Evolutionary conservation across 2,329 filamentous ascomycete species (phyloP), one percentile per base, ranked within the genome.

Genomic region (Coniella lustricola): DNA sequence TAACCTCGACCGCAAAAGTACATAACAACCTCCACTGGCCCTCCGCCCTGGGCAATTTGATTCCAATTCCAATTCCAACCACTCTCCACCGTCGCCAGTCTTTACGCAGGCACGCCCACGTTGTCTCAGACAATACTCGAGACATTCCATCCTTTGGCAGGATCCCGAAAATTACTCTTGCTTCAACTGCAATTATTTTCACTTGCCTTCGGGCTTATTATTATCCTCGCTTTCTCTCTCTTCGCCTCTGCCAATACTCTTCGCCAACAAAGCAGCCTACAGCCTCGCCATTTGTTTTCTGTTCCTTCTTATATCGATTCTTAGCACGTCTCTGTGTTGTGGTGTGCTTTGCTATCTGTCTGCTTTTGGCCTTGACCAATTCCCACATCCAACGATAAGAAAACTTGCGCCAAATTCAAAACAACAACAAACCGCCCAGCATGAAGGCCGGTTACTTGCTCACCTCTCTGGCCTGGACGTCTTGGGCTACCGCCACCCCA

Each of bases 361-460:
- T 29, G 25, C 25, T 5, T 29, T 10, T 29, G 10, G 25, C 25
- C 25, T 29, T 10, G 25, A 29, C 25, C n/a, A n/a, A n/a, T n/a
- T n/a, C n/a, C n/a, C n/a, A n/a, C n/a, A n/a, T n/a, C n/a, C n/a
- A n/a, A n/a, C n/a, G n/a, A n/a, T n/a, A n/a, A n/a, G n/a, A n/a
- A n/a, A n/a, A n/a, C n/a, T n/a, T n/a, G n/a, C n/a, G n/a, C n/a
- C n/a, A n/a, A n/a, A n/a, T n/a, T n/a, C n/a, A n/a, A n/a, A n/a
- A n/a, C n/a, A n/a, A n/a, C n/a, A n/a, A 29, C n/a, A 16, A 14
- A 41, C 37, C 34, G 41, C 44, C 39, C 40, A 44, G n/a, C 21
- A 53, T 53, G 51, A 53, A 49, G 44, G 37, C 51, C 33, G n/a
- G 22, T 14, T 29, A 20, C 22, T 34, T 50, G 31, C 38, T 50